Evolutionary conservation across 1,284 basidiomycete genomes (phyloP).

Genomic region (Cutaneotrichosporon cavernicola): DNA sequence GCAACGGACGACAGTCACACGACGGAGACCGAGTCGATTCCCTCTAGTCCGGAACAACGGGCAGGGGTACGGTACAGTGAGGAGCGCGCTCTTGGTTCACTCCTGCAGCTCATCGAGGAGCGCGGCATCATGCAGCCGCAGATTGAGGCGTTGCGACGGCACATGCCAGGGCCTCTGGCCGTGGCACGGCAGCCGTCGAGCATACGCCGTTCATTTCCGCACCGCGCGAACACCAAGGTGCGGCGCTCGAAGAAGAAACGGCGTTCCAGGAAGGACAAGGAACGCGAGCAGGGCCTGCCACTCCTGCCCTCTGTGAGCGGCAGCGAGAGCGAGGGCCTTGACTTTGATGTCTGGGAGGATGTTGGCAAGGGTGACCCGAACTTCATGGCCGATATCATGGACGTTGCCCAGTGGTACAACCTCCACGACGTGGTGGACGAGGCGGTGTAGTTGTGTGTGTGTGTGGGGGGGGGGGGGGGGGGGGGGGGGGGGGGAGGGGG

Average conservation of each 20-base stretch:
- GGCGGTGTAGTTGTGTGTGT: conserved; percentile 4
- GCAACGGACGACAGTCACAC: neutral
- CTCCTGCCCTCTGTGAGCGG: neutral
- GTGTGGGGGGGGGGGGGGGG: neutral
- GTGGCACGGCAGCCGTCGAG: neutral
- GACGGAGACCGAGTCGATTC: neutral
- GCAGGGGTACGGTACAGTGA: neutral
- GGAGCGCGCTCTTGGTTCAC: conserved; percentile 1
- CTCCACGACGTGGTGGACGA: neutral
- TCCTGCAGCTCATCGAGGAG: conserved; percentile 2
- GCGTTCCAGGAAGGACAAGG: conserved; percentile 3
- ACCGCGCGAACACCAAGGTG: neutral
- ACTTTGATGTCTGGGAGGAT: neutral
- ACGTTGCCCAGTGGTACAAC: conserved; percentile 3
- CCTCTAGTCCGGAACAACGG: neutral
- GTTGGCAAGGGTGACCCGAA: neutral
- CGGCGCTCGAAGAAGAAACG: neutral
- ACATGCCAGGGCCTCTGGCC: neutral
- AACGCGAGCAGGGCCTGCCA: neutral
- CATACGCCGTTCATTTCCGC: neutral
- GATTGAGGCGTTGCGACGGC: conserved; percentile 3
- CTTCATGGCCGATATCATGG: neutral
- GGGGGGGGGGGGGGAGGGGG: too few species aligned
- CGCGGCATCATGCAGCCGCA: neutral
- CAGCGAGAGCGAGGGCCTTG: neutral